Evolutionary conservation across 768 basidiomycete species (phyloP).

Genomic region (Lepiota venenata): DNA sequence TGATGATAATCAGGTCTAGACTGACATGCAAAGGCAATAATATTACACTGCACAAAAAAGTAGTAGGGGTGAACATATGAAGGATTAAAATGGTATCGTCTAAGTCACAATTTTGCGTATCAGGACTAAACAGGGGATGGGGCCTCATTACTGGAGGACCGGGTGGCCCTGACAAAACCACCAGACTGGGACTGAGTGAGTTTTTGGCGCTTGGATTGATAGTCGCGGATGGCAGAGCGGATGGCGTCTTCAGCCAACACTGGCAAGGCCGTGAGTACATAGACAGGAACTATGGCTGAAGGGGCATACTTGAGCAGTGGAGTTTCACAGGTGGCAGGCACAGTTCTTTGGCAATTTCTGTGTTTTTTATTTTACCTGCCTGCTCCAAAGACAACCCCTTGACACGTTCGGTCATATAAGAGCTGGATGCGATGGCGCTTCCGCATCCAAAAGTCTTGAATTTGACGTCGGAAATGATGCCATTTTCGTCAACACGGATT

Average conservation of each 20-base stretch:
- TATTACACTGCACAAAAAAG: conserved; percentile 10
- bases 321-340: conserved; percentile 95
- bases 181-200: conserved; percentile 36
- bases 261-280: conserved; percentile 21
- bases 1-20: conserved; percentile 1
- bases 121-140: conserved; percentile 24
- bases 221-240: conserved; percentile 95
- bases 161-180: conserved; percentile 70
- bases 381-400: conserved; percentile 92
- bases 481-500: conserved; percentile 93
- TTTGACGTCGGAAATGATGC: conserved; percentile 96
- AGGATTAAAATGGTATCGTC: background rate
- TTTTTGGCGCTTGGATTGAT: conserved; percentile 77
- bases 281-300: conserved; percentile 2
- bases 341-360: conserved; percentile 97
- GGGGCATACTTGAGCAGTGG: conserved; percentile 81
- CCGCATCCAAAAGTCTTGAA: conserved; percentile 99
- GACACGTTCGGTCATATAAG: conserved; percentile 98
- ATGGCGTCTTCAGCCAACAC: conserved; percentile 99
- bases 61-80: background rate
- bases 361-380: conserved; percentile 96
- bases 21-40: conserved; percentile 1
- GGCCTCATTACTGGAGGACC: conserved; percentile 39
- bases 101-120: background rate
- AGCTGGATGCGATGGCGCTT: conserved; percentile 95